These are phyloP conservation scores for Geotrichum aggregatum DNA, from an alignment of 1,139 yeast species.

Conservation along the genomic window DNA sequence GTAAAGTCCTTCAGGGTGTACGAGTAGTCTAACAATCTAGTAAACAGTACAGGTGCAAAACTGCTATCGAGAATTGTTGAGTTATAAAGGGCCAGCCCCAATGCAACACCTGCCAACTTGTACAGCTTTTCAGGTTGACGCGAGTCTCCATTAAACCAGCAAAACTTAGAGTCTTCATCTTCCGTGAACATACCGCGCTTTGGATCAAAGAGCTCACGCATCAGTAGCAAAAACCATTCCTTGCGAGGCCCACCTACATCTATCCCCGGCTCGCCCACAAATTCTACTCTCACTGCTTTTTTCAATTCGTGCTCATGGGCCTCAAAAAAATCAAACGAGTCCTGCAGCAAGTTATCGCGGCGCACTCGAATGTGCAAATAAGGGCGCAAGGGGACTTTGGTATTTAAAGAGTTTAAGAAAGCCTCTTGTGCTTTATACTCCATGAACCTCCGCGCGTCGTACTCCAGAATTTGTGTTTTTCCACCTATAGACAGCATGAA, in stretches of 20 bases:
- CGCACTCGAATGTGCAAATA: constrained; percentile 65
- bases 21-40: constrained; percentile 58
- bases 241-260: constrained; percentile 93
- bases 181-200: constrained; percentile 44
- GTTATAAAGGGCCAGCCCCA: constrained; percentile 88
- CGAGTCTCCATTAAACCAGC: constrained; percentile 62
- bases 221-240: constrained; percentile 83
- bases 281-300: constrained; percentile 72
- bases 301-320: constrained; percentile 58
- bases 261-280: constrained; percentile 81
- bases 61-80: constrained; percentile 77
- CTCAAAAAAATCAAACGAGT: constrained; percentile 66
- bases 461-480: constrained; percentile 73
- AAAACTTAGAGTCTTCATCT: constrained; percentile 62
- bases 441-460: constrained; percentile 80
- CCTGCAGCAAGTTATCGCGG: constrained; percentile 63
- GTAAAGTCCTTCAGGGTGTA: constrained; percentile 59
- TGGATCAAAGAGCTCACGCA: constrained; percentile 65
- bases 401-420: constrained; percentile 67
- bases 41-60: constrained; percentile 73
- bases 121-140: constrained; percentile 50
- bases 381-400: constrained; percentile 58
- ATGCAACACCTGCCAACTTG: constrained; percentile 73
- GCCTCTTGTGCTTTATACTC: constrained; percentile 88
- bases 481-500: constrained; percentile 76